These are phyloP conservation scores for Fusarium devonianum DNA, from an alignment of 2,329 filamentous ascomycete genomes.

Conservation along the genomic window DNA sequence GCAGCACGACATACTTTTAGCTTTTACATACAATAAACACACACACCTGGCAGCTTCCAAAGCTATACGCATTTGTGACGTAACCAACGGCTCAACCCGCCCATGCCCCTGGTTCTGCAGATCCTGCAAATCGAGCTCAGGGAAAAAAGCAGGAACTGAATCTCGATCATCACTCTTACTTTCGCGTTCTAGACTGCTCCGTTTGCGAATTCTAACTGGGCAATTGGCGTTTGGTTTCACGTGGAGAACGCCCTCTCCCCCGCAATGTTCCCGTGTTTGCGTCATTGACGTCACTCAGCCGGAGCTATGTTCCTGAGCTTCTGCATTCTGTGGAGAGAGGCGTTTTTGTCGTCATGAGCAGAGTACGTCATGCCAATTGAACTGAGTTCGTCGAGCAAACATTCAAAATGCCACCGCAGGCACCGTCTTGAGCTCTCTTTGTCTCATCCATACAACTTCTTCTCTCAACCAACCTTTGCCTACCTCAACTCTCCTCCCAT, in stretches of 20 bases:
- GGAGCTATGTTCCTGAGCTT: conserved; percentile 30
- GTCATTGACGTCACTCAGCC: conserved; percentile 40
- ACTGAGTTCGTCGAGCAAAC: conserved; percentile 6
- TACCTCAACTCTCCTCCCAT: not conserved
- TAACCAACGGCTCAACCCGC: conserved; percentile 20
- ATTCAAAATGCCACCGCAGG: conserved; percentile 10
- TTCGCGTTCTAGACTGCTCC: conserved; percentile 1
- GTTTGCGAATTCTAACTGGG: conserved; percentile 8
- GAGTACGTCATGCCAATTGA: conserved; percentile 30
- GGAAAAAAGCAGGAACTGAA: conserved; percentile 1
- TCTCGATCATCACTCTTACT: conserved; percentile 12
- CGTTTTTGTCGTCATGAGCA: conserved; percentile 31
- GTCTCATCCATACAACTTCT: conserved; percentile 1
- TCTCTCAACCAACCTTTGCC: not conserved
- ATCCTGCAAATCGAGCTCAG: not conserved
- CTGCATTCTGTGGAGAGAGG: conserved; percentile 2
- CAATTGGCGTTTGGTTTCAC: conserved; percentile 17
- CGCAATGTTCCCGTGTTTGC: conserved; percentile 32
- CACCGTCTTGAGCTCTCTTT: not conserved
- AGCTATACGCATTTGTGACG: conserved; percentile 19
- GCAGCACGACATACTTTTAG: too few relatives aligned
- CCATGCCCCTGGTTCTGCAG: conserved; percentile 23
- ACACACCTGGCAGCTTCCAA: not conserved
- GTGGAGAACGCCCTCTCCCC: conserved; percentile 21
- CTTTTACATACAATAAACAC: too few relatives aligned